Evolutionary conservation across 2,329 filamentous ascomycete genomes (phyloP).

Genomic region (Beauveria brongniartii): DNA sequence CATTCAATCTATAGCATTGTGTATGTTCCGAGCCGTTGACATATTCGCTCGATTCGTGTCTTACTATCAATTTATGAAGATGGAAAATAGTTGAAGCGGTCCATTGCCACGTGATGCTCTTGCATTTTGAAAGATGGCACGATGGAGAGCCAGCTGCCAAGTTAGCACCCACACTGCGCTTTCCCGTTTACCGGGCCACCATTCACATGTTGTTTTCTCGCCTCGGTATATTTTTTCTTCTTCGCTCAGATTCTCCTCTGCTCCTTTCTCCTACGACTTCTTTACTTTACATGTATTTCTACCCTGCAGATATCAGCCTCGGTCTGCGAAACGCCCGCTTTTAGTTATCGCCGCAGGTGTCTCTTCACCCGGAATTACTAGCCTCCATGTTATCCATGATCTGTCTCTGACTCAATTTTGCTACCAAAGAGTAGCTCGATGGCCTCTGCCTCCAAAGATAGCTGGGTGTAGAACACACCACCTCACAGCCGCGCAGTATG

Average conservation of each 20-base stretch:
- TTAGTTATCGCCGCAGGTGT: background rate
- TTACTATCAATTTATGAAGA: background rate
- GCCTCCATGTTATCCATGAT: background rate
- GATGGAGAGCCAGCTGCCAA: background rate
- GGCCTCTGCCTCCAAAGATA: background rate
- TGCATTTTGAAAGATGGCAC: no score
- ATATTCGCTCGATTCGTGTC: background rate
- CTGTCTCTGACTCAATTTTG: background rate
- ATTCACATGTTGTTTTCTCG: background rate
- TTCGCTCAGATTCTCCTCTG: background rate
- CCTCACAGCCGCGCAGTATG: background rate
- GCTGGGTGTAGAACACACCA: conserved; percentile 4
- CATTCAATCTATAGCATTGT: no score
- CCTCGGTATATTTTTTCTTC: background rate
- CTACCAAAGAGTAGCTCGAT: conserved; percentile 1
- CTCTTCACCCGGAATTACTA: background rate
- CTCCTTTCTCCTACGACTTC: background rate
- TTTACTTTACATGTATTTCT: conserved; percentile 10
- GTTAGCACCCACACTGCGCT: background rate
- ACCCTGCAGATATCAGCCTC: background rate
- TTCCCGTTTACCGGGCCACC: background rate
- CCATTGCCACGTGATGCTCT: background rate
- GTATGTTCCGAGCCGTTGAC: background rate
- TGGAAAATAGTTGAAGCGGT: no score
- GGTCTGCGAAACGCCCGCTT: background rate